These are phyloP conservation scores for Triticum turgidum DNA, from an alignment of 176 grass and related monocot genomes.

Conservation along the genomic window DNA sequence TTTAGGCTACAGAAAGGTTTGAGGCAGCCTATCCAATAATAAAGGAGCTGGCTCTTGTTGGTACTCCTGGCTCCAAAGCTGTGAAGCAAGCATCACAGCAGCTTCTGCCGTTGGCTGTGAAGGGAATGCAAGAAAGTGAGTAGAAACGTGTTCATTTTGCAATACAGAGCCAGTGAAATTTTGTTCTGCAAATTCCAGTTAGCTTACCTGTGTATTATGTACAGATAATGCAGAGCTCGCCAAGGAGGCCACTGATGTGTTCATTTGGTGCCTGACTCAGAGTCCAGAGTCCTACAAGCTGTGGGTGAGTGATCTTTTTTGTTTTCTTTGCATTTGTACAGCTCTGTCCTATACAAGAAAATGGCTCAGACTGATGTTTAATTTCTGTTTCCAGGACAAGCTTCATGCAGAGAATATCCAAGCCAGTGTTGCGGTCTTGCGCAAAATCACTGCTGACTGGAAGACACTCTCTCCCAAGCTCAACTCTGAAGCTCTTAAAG, in stretches of 20 bases:
- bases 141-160: background rate
- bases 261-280: slow-evolving; percentile 87
- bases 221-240: slow-evolving; percentile 82
- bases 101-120: slow-evolving; percentile 65
- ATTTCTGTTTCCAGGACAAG: slow-evolving; percentile 56
- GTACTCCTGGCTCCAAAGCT: slow-evolving; percentile 74
- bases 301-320: slow-evolving; percentile 62
- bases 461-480: slow-evolving; percentile 69
- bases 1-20: slow-evolving; percentile 96
- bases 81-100: slow-evolving; percentile 92
- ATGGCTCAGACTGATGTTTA: background rate
- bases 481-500: slow-evolving; percentile 63
- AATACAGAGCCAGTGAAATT: background rate
- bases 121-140: slow-evolving; percentile 96
- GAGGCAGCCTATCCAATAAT: slow-evolving; percentile 76
- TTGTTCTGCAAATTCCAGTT: background rate
- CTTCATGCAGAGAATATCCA: slow-evolving; percentile 60
- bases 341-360: background rate
- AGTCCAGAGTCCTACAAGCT: slow-evolving; percentile 82
- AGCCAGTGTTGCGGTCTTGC: slow-evolving; percentile 71
- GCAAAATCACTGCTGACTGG: slow-evolving; percentile 67
- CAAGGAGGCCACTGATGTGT: slow-evolving; percentile 65
- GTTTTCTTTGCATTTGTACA: background rate
- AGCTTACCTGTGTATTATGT: slow-evolving; percentile 24
- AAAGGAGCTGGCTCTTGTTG: slow-evolving; percentile 84